Base-by-base conservation (phyloP, 345 rosid species). In the Cardiospermum halicacabum region DNA sequence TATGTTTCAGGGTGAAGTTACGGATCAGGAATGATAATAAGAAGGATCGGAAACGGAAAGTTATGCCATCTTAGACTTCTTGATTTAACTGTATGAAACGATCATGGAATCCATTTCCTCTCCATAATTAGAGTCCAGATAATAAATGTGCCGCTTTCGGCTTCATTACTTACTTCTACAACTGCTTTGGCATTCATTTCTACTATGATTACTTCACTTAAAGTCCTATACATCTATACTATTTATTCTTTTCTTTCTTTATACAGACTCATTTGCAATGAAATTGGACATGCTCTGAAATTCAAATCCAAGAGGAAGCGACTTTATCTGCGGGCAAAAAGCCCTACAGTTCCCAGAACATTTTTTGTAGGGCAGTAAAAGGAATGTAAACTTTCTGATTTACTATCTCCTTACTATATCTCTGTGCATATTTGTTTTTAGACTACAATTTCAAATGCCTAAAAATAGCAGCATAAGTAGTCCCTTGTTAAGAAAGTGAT, bases 381-480 rank as follows among this genome's bases (percentile, higher is more conserved):
- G 66, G n/a, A n/a, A 36, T 30, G n/a, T 50, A 51, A 45, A 26
- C 55, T 58, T 53, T 36, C 25, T 45, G 19, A 16, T 51, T 19
- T 55, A 31, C 22, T 21, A 18, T 5, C 26, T 50, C 56, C 59
- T 26, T 56, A 27, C 48, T 2, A 62, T 60, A 58, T 62, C 26
- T 56, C 7, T 70, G 78, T 73, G 73, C 69, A 62, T 67, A 50
- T 63, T 66, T 43, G 59, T 74, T 31, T 57, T 53, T 50, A 60
- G 69, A 64, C 53, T 65, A 48, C 43, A 59, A 43, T 42, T 73
- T 64, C 53, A 8, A 42, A 67, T 48, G n/a, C 28, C 32, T 1
- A 48, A 70, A 43, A 4, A 32, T 26, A 45, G 67, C 56, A 26
- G 5, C 36, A 8, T n/a, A n/a, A n/a, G n/a, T n/a, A n/a, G 28